phyloP scores from a whole-genome alignment of 2,329 filamentous ascomycete species.

The Stemphylium vesicarium region DNA sequence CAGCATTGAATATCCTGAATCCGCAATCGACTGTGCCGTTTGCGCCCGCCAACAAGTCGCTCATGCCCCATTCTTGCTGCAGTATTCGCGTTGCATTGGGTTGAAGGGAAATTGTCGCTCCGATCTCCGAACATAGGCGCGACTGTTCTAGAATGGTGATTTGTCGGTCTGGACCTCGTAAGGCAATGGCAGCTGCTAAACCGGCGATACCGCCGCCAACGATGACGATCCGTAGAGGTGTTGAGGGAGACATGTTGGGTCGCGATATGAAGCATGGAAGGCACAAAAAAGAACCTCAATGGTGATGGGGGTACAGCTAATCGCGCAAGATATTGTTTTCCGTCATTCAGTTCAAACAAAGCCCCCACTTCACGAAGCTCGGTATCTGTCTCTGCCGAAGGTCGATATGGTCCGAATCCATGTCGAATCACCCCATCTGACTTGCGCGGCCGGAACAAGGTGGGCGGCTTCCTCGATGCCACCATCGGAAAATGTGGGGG shows the following conservation, averaged over 20 bases:
- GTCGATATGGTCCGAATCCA: too few species aligned
- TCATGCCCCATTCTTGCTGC: conserved; percentile 37
- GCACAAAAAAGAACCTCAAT: too few species aligned
- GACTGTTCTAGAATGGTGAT: conserved; percentile 46
- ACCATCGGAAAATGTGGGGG: background rate
- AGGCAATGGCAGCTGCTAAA: conserved; percentile 41
- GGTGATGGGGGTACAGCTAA: too few species aligned
- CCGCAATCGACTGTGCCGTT: conserved; percentile 46
- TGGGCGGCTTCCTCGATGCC: background rate
- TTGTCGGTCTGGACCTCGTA: conserved; percentile 42
- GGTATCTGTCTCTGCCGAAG: background rate
- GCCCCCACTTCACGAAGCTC: conserved; percentile 1
- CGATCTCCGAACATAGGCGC: conserved; percentile 45
- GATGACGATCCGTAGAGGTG: conserved; percentile 42
- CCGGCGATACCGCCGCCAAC: conserved; percentile 36
- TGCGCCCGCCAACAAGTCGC: conserved; percentile 32
- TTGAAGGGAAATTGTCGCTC: conserved; percentile 52
- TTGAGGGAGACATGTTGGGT: conserved; percentile 18
- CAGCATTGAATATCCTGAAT: conserved; percentile 46
- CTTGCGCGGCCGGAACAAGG: background rate
- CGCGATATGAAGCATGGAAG: background rate
- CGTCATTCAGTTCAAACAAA: background rate
- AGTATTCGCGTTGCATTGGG: conserved; percentile 52
- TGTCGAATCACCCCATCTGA: background rate
- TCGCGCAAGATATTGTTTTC: background rate